phyloP scores from a whole-genome alignment of 108 stramenopile genomes.

The Fragilaria crotonensis region DNA sequence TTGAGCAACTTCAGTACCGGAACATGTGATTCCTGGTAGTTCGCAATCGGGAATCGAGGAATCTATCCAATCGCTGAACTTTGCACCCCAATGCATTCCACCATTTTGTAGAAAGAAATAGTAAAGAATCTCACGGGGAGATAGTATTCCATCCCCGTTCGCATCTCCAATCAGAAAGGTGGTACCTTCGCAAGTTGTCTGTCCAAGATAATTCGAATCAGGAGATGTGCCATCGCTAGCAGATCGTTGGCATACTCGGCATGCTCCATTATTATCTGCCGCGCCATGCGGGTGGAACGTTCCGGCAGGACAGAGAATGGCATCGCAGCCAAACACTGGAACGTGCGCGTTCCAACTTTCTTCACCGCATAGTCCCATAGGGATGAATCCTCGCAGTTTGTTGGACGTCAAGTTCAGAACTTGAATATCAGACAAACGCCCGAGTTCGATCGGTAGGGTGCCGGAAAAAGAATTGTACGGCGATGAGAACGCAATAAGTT shows the following conservation, averaged over 20 bases:
- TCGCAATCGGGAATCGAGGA: constrained; percentile 26
- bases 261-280: constrained; percentile 24
- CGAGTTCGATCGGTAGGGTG: constrained; percentile 21
- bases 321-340: constrained; percentile 54
- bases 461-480: constrained; percentile 21
- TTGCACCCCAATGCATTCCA: constrained; percentile 42
- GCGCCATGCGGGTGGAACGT: constrained; percentile 56
- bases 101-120: constrained; percentile 35
- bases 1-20: constrained; percentile 21
- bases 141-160: constrained; percentile 47
- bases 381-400: constrained; percentile 9
- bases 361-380: constrained; percentile 9
- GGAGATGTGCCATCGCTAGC: constrained; percentile 17
- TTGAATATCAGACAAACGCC: constrained; percentile 15
- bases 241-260: constrained; percentile 27
- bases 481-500: constrained; percentile 14
- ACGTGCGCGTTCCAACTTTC: constrained; percentile 6
- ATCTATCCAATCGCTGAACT: constrained; percentile 42
- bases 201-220: constrained; percentile 23
- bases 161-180: constrained; percentile 41
- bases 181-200: constrained; percentile 23
- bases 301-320: constrained; percentile 50
- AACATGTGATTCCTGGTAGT: constrained; percentile 41
- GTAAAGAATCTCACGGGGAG: constrained; percentile 42
- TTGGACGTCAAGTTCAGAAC: constrained; percentile 20